Percentiles rank a stretch among this genome's conserved stretches.
These are phyloP conservation scores for Anisogramma anomala DNA, from an alignment of 2,329 filamentous ascomycete genomes.

Conservation along the genomic window DNA sequence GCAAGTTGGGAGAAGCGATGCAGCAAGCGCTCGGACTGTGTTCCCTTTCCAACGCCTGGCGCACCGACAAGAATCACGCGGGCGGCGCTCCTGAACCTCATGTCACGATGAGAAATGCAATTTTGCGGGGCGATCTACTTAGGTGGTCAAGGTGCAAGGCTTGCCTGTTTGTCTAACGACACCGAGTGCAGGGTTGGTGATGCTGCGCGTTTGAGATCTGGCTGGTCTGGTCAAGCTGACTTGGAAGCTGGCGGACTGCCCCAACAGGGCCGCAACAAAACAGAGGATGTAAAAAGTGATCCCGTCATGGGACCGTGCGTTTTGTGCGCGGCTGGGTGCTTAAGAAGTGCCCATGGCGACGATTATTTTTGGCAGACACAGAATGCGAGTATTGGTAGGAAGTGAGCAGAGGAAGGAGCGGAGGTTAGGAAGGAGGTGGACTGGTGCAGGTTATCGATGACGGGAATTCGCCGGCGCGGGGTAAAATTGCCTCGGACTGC, in stretches of 20 bases:
- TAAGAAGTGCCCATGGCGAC: conserved; percentile 15
- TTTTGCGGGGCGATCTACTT: neutral
- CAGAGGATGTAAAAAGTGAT: conserved; percentile 6
- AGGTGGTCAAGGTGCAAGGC: too few relatives aligned
- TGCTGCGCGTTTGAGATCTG: conserved; percentile 3
- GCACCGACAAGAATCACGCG: conserved; percentile 91
- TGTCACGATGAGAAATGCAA: conserved; percentile 23
- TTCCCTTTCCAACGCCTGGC: conserved; percentile 95
- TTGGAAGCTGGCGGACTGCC: neutral
- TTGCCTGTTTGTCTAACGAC: too few relatives aligned
- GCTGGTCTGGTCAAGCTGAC: conserved; percentile 6
- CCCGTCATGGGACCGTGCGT: conserved; percentile 9
- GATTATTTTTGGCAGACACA: neutral
- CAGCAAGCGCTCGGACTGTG: conserved; percentile 82
- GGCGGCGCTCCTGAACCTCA: conserved; percentile 68
- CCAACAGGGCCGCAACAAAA: conserved; percentile 3
- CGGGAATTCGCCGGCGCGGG: neutral
- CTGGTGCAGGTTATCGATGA: conserved; percentile 5
- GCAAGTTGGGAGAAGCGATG: conserved; percentile 78
- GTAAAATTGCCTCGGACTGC: too few relatives aligned
- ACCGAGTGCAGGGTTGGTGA: neutral
- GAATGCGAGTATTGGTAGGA: conserved; percentile 2
- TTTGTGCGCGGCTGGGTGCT: conserved; percentile 2
- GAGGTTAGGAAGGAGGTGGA: neutral
- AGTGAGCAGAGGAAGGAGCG: neutral